Evolutionary conservation across 192 early-diverging fungal genomes (phyloP), one percentile per base, ranked within the genome.

Genomic region (Coemansia reversa): DNA sequence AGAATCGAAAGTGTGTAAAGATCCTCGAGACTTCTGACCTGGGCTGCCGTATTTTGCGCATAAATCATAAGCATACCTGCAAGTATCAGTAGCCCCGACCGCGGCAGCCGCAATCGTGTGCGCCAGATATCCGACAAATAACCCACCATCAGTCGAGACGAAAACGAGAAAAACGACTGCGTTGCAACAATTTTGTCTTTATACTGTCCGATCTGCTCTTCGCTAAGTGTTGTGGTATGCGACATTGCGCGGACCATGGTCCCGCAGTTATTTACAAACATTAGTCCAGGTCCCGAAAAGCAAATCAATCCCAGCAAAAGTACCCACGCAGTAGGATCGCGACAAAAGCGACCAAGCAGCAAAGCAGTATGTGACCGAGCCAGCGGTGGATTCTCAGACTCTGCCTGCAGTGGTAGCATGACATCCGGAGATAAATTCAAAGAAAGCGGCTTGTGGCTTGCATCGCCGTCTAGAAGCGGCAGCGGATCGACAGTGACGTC

Each of bases 251-350:
- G 73, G 22, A 81, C 78, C 78, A 81, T 74, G 1, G 78, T 67
- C 23, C 78, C 78, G 60, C 78, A 81, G 78, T 81, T 81, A 63
- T 81, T 81, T 33, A 81, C 66, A 63, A 81, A 81, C 19, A 69
- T 70, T n/a, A 81, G 32, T 0, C 73, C 78, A 0, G 78, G 78
- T 8, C 78, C 78, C 1, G 74, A 71, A 27, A 75, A 72, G 62
- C 72, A 81, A 18, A 81, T 72, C 39, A 81, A 54, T 7, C 78
- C 78, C 24, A 75, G 63, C 9, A 81, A 69, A 39, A 81, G 45
- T 12, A 59, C 62, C 78, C 74, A 75, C 19, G 78, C 72, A 6
- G 65, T 57, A 2, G 69, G 78, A 32, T 75, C 72, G 33, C 59
- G 57, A 20, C 62, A 19, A 25, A 81, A 75, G 12, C 65, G 52